Evolutionary conservation across 495 filamentous ascomycete species (phyloP).

Genomic region (Hypomontagnella monticulosa): DNA sequence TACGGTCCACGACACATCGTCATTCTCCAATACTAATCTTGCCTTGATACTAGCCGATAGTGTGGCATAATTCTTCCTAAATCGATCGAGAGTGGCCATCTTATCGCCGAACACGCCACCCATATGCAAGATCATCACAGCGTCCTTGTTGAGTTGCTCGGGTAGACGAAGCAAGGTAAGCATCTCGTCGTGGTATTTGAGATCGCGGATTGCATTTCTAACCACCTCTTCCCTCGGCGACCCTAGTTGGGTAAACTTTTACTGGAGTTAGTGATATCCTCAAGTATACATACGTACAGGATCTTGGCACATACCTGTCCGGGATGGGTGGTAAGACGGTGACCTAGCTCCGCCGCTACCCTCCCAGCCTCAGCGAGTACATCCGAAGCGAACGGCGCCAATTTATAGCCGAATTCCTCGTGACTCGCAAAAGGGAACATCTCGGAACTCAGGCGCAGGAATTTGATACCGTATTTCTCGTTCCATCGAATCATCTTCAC

Average conservation of each 20-base stretch:
- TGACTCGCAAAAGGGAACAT: conserved; percentile 98
- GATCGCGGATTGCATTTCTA: conserved; percentile 77
- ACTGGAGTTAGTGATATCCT: conserved; percentile 16
- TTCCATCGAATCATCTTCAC: conserved; percentile 92
- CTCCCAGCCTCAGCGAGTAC: conserved; percentile 79
- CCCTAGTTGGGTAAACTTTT: conserved; percentile 84
- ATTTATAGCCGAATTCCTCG: conserved; percentile 83
- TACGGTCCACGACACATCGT: conserved; percentile 88
- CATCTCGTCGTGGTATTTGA: conserved; percentile 91
- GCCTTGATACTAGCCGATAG: conserved; percentile 76
- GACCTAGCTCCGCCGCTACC: conserved; percentile 81
- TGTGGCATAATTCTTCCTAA: conserved; percentile 77
- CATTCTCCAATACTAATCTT: conserved; percentile 90
- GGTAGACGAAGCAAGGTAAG: conserved; percentile 80
- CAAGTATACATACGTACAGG: not conserved
- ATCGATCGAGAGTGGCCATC: conserved; percentile 79
- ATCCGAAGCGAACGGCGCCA: conserved; percentile 85
- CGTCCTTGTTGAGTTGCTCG: conserved; percentile 82
- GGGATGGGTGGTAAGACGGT: conserved; percentile 89
- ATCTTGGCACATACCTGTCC: conserved; percentile 66
- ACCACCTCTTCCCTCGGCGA: conserved; percentile 81
- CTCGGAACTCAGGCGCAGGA: conserved; percentile 90
- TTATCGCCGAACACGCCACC: conserved; percentile 94
- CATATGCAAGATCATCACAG: conserved; percentile 95
- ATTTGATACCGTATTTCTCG: conserved; percentile 90